A percentile compares a stretch with the other conserved stretches of the same genome.
Evolutionary conservation across 441 rosid species (phyloP).

Genomic region (Raphanus hybrid): DNA sequence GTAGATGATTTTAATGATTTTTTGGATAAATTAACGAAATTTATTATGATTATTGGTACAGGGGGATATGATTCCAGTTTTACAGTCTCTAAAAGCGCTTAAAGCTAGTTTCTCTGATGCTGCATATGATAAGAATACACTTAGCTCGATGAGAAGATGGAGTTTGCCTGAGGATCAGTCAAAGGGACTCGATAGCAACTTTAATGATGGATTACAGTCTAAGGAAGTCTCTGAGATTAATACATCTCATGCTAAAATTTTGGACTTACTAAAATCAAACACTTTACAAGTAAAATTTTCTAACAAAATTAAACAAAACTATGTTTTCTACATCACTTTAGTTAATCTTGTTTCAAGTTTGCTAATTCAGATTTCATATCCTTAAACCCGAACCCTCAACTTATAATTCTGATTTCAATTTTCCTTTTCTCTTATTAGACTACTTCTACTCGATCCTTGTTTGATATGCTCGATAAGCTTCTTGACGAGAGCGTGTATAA

Average conservation of each 20-base stretch:
- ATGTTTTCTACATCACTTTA: neutral
- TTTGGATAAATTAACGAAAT: no score
- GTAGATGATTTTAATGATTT: neutral
- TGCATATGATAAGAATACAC: conserved; percentile 42
- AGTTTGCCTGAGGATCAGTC: conserved; percentile 45
- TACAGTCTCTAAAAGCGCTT: conserved; percentile 66
- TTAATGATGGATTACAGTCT: conserved; percentile 46
- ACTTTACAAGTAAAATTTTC: conserved; percentile 27
- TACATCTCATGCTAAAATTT: conserved; percentile 60
- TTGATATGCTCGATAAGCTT: conserved; percentile 55
- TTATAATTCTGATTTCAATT: conserved; percentile 29
- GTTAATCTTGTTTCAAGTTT: neutral
- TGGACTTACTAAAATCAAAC: conserved; percentile 68
- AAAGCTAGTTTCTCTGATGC: conserved; percentile 47
- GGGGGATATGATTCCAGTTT: conserved; percentile 73
- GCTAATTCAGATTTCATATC: neutral
- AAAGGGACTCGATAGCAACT: conserved; percentile 15
- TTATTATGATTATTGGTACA: conserved; percentile 33
- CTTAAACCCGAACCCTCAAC: neutral
- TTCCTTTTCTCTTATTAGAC: conserved; percentile 49
- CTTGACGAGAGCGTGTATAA: conserved; percentile 63
- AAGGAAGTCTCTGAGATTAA: conserved; percentile 59
- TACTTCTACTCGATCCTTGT: conserved; percentile 68
- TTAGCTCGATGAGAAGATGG: conserved; percentile 57
- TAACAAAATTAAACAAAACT: neutral